phyloP scores from a whole-genome alignment of 495 filamentous ascomycete genomes.

The Glutinoglossum americanum region DNA sequence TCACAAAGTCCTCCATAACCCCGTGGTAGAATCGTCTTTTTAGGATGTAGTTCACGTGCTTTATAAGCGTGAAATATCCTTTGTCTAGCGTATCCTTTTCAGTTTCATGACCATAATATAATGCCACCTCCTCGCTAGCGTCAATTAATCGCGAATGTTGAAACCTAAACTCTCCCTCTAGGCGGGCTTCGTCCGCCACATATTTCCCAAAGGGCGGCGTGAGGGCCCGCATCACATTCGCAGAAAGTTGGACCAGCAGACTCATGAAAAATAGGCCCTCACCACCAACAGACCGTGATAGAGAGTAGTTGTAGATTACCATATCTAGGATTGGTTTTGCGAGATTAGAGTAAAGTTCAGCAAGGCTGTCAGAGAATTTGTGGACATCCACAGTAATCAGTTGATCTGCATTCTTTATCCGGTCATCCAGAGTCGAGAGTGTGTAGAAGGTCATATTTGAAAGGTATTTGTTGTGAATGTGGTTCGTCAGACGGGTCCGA shows the following conservation, averaged over 20 bases:
- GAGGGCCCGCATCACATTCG: constrained; percentile 77
- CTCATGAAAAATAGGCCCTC: constrained; percentile 91
- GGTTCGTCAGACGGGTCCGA: constrained; percentile 69
- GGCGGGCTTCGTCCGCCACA: constrained; percentile 81
- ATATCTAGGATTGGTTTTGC: constrained; percentile 91
- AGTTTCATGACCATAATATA: constrained; percentile 82
- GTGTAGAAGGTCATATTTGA: constrained; percentile 96
- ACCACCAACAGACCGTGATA: constrained; percentile 81
- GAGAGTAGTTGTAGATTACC: constrained; percentile 82
- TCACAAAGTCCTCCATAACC: constrained; percentile 97
- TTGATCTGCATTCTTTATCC: constrained; percentile 97
- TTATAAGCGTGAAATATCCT: constrained; percentile 96
- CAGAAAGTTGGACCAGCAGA: constrained; percentile 76
- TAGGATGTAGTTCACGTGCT: constrained; percentile 93
- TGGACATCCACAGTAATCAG: constrained; percentile 91
- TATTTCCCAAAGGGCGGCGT: constrained; percentile 98
- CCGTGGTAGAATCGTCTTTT: constrained; percentile 79
- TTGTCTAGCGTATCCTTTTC: constrained; percentile 96
- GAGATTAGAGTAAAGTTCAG: constrained; percentile 92
- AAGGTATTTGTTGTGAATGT: constrained; percentile 86
- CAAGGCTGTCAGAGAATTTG: constrained; percentile 84
- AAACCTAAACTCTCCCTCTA: constrained; percentile 93
- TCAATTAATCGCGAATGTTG: constrained; percentile 88
- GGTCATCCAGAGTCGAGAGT: constrained; percentile 82
- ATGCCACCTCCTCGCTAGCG: constrained; percentile 80